Conservation (phyloP, 257 asterid genomes). For the Echium plantagineum region DNA sequence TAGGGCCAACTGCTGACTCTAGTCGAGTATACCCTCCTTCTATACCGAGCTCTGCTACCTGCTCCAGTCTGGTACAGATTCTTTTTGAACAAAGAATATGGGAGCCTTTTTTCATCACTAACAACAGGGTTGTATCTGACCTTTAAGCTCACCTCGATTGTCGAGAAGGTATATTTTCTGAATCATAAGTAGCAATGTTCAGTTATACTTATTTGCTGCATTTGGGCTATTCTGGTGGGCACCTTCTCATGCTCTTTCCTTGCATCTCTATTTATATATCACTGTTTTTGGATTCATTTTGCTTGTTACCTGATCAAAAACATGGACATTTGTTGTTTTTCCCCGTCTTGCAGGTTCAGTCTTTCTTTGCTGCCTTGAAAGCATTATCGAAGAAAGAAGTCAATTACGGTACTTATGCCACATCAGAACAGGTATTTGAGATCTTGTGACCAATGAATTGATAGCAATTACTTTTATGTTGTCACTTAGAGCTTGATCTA, state of each 20-base stretch:
- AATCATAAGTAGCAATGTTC: not conserved
- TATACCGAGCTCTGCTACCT: conserved; percentile 81
- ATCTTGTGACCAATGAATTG: not conserved
- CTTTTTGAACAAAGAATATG: conserved; percentile 86
- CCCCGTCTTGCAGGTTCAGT: conserved; percentile 31
- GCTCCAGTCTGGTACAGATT: conserved; percentile 94
- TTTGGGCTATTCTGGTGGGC: not conserved
- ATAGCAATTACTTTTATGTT: not conserved
- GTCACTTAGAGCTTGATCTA: not conserved
- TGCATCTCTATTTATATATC: not conserved
- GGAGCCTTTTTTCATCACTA: conserved; percentile 81
- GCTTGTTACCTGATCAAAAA: not conserved
- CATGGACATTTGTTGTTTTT: no score
- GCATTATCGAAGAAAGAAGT: conserved; percentile 66
- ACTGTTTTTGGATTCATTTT: not conserved
- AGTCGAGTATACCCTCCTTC: conserved; percentile 64
- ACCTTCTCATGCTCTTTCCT: not conserved
- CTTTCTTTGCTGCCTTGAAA: conserved; percentile 55
- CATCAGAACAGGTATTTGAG: conserved; percentile 63
- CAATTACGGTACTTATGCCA: conserved; percentile 70
- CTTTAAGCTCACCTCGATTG: conserved; percentile 84
- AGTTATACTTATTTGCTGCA: not conserved
- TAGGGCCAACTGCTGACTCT: conserved; percentile 86
- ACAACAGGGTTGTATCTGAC: conserved; percentile 81
- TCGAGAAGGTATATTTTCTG: conserved; percentile 62